Conservation (phyloP, 345 rosid genomes). For the Luvunga scandens region DNA sequence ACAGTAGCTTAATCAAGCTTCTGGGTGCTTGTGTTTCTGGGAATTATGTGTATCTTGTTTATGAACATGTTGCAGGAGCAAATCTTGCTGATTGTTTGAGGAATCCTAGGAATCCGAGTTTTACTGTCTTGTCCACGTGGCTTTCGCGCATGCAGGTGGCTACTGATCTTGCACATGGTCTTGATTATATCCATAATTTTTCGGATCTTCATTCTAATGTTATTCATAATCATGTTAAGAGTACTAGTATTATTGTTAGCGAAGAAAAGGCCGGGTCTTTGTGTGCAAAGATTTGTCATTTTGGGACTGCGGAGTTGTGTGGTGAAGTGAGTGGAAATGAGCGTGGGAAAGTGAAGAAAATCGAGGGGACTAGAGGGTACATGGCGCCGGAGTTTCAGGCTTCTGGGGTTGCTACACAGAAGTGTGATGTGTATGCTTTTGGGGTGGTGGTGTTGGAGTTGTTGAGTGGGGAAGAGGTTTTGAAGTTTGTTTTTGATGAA, state of each 20-base stretch:
- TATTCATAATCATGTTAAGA: conserved; percentile 36
- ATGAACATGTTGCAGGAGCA: conserved; percentile 41
- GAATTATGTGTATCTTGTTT: conserved; percentile 37
- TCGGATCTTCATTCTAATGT: conserved; percentile 25
- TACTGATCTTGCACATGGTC: conserved; percentile 42
- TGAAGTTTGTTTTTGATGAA: conserved; percentile 35
- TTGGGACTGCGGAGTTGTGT: conserved; percentile 31
- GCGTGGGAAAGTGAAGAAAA: conserved; percentile 24
- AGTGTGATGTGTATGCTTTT: conserved; percentile 50
- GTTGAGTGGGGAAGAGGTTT: conserved; percentile 47
- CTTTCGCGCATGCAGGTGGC: conserved; percentile 47
- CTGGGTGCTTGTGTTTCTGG: conserved; percentile 38
- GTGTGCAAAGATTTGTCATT: conserved; percentile 32
- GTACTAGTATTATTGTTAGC: conserved; percentile 24
- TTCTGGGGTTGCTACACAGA: conserved; percentile 36
- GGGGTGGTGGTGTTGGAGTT: conserved; percentile 56
- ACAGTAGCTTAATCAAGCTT: conserved; percentile 27
- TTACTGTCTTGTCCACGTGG: conserved; percentile 50
- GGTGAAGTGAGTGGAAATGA: conserved; percentile 19
- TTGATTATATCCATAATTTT: conserved; percentile 38
- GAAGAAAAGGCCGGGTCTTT: conserved; percentile 9
- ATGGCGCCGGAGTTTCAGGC: conserved; percentile 50
- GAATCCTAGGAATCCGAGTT: conserved; percentile 35
- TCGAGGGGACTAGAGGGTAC: conserved; percentile 54
- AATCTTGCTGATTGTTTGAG: conserved; percentile 46